Evolutionary conservation across 148 eudicot genomes (phyloP), one percentile per base, ranked within the genome.

Genomic region (Cornus kousa): DNA sequence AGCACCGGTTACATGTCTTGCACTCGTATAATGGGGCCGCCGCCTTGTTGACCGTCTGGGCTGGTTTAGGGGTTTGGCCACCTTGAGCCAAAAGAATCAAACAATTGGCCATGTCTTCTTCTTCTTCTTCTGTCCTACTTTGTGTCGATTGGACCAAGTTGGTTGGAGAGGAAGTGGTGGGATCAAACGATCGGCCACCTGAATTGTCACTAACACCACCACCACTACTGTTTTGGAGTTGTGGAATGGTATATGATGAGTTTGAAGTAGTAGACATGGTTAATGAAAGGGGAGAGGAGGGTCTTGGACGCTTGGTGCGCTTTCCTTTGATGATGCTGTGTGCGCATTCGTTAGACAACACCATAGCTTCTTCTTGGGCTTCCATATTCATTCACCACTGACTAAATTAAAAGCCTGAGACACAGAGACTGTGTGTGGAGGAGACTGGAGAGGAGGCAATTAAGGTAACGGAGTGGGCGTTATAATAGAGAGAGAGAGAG

Each of bases 71-170:
- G 76, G 50, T 1, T 74, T 75, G 64, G 14, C 95, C 92, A 11
- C 95, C 92, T 81, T 87, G 91, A 2, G 98, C 98, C 5, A 94
- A 75, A 57, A 94, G 91, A 79, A 94, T 94, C 81, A 94, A 67
- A 67, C 98, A 94, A 20, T 89, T 86, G 5, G 98, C 98, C 98
- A 89, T 88, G 74, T 92, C 94, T 70, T 89, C 85, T 39, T 88
- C 94, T 13, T 86, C 94, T 55, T 85, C 57, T 4, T 22, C 35
- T 9, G 80, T 67, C 10, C 55, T 57, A 10, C 65, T 43, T 43
- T 43, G 48, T 6, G 48, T 43, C 1, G 5, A 28, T 43, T 77
- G 82, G 3, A 73, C 77, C 0, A 84, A 78, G 40, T 22, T 73
- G 28, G 73, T 50, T 4, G 71, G 57, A 5, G 80, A 71, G 22